Base-by-base conservation (phyloP, 345 rosid species). In the Ceriops tagal region DNA sequence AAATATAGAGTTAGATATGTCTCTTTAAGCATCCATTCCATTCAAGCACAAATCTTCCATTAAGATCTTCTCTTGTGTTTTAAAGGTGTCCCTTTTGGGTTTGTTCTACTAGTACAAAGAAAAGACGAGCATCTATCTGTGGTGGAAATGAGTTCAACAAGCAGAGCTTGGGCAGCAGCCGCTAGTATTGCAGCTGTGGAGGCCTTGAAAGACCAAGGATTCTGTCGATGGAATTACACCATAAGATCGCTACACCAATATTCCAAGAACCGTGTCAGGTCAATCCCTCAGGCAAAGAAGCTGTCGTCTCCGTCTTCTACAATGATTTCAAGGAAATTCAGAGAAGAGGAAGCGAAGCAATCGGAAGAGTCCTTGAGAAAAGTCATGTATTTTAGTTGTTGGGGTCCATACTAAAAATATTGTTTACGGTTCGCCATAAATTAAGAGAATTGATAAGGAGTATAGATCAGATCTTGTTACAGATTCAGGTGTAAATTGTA, bases 201-300 rank as follows among this genome's bases (percentile, higher is more conserved):
- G 69, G 83, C 83, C 5, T 30, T 81, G 46, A 81, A 83, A 65
- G 82, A 83, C 24, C 85, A 81, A 65, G 85, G 85, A 0, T 70
- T 84, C 68, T 78, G 80, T 59, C 71, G 87, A 37, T 79, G 87
- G 85, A 84, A 84, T 65, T 56, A 55, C 21, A 51, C 72, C 5
- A 2, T 74, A 5, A 70, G 76, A 58, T 67, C 75, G 2, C 46
- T 71, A 5, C 65, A 75, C n/a, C 76, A 75, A 5, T 70, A 74
- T 27, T 73, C 71, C 16, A 76, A 64, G 56, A 70, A 62, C 47
- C 62, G 66, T 70, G 57, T 78, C 18, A 47, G 74, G 21, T 69
- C 72, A 7, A 34, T 51, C 20, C 61, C 22, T 62, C 67, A 46
- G 24, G 72, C 73, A 30, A 62, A 58, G n/a, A 74, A 49, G n/a